Evolutionary conservation across 106 monocot species (phyloP).

Genomic region (Iris macrosiphon): DNA sequence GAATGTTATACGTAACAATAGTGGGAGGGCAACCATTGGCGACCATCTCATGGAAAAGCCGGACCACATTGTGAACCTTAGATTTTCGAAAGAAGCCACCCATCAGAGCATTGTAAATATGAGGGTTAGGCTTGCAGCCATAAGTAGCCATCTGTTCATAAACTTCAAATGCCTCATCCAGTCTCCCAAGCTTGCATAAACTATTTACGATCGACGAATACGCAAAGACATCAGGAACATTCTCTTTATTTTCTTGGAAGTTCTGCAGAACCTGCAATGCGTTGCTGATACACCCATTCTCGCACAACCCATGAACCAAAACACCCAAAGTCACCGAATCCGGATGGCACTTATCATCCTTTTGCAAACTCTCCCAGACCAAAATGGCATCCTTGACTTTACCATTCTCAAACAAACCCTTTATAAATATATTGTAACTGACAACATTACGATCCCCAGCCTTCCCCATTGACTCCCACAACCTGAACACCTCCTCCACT

Average conservation of each 20-base stretch:
- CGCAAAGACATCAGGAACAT: constrained; percentile 51
- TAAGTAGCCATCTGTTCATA: constrained; percentile 44
- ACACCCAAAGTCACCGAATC: constrained; percentile 56
- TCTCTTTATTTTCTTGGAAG: constrained; percentile 18
- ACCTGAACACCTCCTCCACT: constrained; percentile 25
- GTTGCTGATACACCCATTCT: constrained; percentile 56
- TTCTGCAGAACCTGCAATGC: constrained; percentile 55
- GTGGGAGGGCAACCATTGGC: constrained; percentile 41
- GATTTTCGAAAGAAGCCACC: constrained; percentile 51
- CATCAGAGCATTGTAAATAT: constrained; percentile 65
- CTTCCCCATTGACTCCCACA: constrained; percentile 49
- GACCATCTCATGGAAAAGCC: constrained; percentile 19
- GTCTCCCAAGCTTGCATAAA: constrained; percentile 48
- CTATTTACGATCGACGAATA: constrained; percentile 81
- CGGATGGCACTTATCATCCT: constrained; percentile 22
- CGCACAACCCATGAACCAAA: constrained; percentile 76
- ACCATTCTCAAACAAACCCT: constrained; percentile 55
- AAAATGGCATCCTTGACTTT: constrained; percentile 44
- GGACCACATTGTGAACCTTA: constrained; percentile 20
- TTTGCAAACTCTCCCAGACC: constrained; percentile 41
- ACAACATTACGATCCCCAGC: constrained; percentile 20
- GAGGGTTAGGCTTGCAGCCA: constrained; percentile 53
- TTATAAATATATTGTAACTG: constrained; percentile 77
- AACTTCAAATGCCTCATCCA: constrained; percentile 50
- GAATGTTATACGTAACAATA: constrained; percentile 76